Evolutionary conservation across 2,329 filamentous ascomycete species (phyloP), one percentile per base, ranked within the genome.

Genomic region (Fusarium coffeatum): DNA sequence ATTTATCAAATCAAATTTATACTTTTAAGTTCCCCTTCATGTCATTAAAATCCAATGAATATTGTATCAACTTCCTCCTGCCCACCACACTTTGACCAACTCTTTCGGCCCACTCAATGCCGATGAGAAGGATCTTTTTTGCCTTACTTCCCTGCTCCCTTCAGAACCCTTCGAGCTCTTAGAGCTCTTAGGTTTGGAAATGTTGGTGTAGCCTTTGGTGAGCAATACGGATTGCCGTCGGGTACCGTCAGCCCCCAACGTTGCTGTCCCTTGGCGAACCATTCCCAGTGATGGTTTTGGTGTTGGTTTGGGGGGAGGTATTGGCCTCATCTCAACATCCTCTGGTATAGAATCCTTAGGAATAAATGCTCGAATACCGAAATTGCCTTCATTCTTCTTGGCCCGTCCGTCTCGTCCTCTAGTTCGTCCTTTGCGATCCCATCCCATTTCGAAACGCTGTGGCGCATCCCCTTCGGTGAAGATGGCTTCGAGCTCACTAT

Each of bases 21-120:
- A 64, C 58, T 69, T 69, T 69, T 64, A 50, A 45, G n/a, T n/a
- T 55, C 23, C 50, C 46, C 32, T 25, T 63, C n/a, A 46, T 53
- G 18, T 23, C 53, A 53, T 49, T 42, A 50, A 37, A 30, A 22
- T 15, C 48, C 41, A 68, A 42, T 20, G 37, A 22, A 20, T 20
- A 48, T 23, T 65, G 32, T 20, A 42, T 53, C 23, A 51, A 27
- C 53, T 32, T 16, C 69, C 48, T n/a, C 69, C 48, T 18, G 70
- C 62, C 72, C 72, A 74, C 72, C 72, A 74, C 34, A 74, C 72
- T 57, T 74, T 75, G 30, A 74, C 72, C 55, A 74, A 54, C 70
- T 74, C 72, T 30, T 69, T 74, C 0, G 61, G 65, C 13, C 69
- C 71, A 27, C 64, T 74, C 59, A 70, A 61, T 15, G 59, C 53